Evolutionary conservation across 352 stramenopile genomes (phyloP), one percentile per base, ranked within the genome.

Genomic region (Globisporangium barbulae): DNA sequence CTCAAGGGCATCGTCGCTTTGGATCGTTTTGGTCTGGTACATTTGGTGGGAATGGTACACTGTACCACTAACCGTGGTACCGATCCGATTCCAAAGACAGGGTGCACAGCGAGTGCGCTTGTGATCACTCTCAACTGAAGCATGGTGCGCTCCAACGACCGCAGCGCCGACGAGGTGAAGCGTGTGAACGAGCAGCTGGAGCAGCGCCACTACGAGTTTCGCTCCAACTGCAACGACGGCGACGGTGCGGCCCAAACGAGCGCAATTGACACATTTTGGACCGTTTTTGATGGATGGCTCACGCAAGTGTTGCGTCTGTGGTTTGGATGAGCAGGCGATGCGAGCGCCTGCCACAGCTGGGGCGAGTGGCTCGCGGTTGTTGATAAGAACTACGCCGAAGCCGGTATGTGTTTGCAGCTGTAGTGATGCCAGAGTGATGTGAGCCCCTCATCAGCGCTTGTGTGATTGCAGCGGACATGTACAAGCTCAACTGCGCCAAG

Each of bases 151-250:
- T 53, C 64, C 3, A 84, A 41, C 61, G 76, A 91, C 58, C 65
- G 49, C 54, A 88, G 70, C 62, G 71, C 73, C 21, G 70, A 71
- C n/a, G 87, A 96, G 54, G 81, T 93, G 35, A 66, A 78, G 58
- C 84, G 81, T 58, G 76, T 96, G 61, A 96, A 96, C 70, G 70
- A 94, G 65, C 80, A 93, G 62, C 72, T 96, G 52, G 83, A 92
- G 72, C 79, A 94, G 64, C 87, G 87, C 22, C 83, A 91, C 69
- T 94, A 94, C 63, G 87, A 96, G 72, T 96, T 96, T 68, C 78
- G 83, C 57, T 93, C 85, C 47, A 94, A 94, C 61, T 96, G 88
- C 71, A 81, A 93, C 64, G 83, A 90, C 39, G 85, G 84, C 44
- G 77, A 94, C 31, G 80, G 80, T 87, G 31, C 12, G 53, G 25